phyloP scores from a whole-genome alignment of 805 yeast species.

The Metschnikowia rubicola region DNA sequence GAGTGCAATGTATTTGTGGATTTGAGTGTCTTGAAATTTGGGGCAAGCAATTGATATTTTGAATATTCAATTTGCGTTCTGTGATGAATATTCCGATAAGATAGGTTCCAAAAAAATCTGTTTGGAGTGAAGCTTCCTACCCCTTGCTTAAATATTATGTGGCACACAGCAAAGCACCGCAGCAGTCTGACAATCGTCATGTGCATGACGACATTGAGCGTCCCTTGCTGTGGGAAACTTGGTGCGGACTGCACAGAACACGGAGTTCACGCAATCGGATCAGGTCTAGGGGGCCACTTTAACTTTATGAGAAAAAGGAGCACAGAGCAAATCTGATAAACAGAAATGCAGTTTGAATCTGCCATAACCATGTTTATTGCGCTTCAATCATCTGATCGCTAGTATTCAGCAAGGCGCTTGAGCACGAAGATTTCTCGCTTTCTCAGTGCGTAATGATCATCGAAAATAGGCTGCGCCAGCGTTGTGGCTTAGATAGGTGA shows the following conservation, averaged over 20 bases:
- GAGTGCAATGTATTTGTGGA: background rate
- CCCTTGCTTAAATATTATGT: background rate
- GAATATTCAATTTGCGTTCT: background rate
- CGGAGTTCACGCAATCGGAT: background rate
- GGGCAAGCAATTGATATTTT: background rate
- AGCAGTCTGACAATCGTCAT: background rate
- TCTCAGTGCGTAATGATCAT: background rate
- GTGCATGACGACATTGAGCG: slow-evolving; percentile 8
- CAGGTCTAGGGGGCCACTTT: too few species aligned
- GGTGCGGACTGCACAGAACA: background rate
- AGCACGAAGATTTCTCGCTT: too few species aligned
- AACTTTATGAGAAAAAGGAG: too few species aligned
- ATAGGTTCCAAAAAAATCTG: too few species aligned
- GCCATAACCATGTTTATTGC: too few species aligned
- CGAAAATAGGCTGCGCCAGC: background rate
- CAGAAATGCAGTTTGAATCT: too few species aligned
- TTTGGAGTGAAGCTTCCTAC: too few species aligned
- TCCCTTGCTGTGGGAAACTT: background rate
- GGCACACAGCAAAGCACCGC: slow-evolving; percentile 4
- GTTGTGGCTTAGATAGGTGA: background rate
- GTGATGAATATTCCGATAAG: too few species aligned
- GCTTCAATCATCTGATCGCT: too few species aligned
- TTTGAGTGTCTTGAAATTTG: background rate
- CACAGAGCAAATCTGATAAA: too few species aligned
- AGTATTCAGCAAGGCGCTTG: too few species aligned